A percentile compares a stretch with the other conserved stretches of the same genome.
phyloP scores from a whole-genome alignment of 805 yeast genomes.

The Scheffersomyces coipomensis region DNA sequence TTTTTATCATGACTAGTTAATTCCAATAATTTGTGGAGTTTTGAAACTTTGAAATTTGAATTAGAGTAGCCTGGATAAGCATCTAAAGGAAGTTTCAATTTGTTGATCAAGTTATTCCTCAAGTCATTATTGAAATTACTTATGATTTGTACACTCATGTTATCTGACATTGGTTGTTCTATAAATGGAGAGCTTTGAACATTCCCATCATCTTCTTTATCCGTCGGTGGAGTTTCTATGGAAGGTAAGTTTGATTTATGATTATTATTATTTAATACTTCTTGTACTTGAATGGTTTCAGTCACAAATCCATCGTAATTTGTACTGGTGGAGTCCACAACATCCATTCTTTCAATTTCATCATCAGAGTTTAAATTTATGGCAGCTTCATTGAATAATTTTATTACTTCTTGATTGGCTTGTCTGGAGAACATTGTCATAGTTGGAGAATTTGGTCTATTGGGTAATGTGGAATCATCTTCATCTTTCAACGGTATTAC shows the following conservation, averaged over 20 bases:
- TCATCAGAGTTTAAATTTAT: conserved; percentile 26
- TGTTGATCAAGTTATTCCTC: conserved; percentile 35
- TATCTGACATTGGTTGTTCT: conserved; percentile 22
- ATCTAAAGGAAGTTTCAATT: conserved; percentile 33
- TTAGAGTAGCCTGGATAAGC: conserved; percentile 32
- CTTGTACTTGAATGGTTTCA: conserved; percentile 37
- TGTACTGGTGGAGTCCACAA: conserved; percentile 22
- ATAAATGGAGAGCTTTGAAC: conserved; percentile 49
- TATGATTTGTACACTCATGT: conserved; percentile 5
- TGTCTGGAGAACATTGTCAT: conserved; percentile 72
- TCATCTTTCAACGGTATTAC: conserved; percentile 46
- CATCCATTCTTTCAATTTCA: conserved; percentile 20
- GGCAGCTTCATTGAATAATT: conserved; percentile 68
- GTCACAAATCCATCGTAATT: conserved; percentile 48
- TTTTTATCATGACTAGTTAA: conserved; percentile 35
- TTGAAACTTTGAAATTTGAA: conserved; percentile 24
- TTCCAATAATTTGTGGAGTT: conserved; percentile 31
- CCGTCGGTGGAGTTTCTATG: conserved; percentile 27
- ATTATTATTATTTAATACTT: not conserved
- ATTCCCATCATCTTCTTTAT: conserved; percentile 18
- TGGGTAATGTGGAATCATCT: conserved; percentile 10
- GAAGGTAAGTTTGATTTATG: conserved; percentile 3
- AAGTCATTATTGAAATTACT: conserved; percentile 46
- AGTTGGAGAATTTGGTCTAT: conserved; percentile 65
- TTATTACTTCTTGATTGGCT: conserved; percentile 70